Conservation (phyloP, 345 rosid genomes). For the Triadica sebifera region DNA sequence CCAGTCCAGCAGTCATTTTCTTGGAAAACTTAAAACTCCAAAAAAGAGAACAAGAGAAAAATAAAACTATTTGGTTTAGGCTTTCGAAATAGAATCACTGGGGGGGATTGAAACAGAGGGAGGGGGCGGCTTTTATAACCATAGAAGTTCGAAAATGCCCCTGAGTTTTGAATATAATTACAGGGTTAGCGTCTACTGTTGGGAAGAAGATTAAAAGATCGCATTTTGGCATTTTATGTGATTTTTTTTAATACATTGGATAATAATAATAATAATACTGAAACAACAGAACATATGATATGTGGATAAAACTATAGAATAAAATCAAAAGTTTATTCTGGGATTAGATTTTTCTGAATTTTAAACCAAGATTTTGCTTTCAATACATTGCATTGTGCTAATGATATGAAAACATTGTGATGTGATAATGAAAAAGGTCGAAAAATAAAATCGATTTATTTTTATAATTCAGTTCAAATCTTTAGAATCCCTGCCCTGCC, state of each 20-base stretch:
- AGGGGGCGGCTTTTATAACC: slow-evolving; percentile 42
- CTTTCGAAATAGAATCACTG: too few species aligned
- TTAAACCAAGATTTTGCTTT: slow-evolving; percentile 6
- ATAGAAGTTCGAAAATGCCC: slow-evolving; percentile 27
- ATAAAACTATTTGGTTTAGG: not conserved
- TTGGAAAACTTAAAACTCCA: not conserved
- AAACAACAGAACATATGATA: slow-evolving; percentile 4
- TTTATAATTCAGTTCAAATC: not conserved
- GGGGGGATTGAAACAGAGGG: slow-evolving; percentile 25
- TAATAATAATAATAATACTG: not conserved
- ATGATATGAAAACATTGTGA: not conserved
- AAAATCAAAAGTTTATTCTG: slow-evolving; percentile 1
- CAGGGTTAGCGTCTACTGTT: slow-evolving; percentile 31
- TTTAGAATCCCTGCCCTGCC: too few species aligned
- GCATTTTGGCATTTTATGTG: not conserved
- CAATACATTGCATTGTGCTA: slow-evolving; percentile 18
- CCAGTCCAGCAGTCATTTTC: slow-evolving; percentile 58
- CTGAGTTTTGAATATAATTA: slow-evolving; percentile 33
- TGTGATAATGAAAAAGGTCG: not conserved
- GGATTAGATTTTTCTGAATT: not conserved
- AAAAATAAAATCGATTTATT: not conserved
- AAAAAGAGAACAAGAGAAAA: not conserved
- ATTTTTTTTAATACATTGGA: not conserved
- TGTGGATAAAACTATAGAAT: slow-evolving; percentile 9
- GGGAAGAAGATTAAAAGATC: not conserved